These are phyloP conservation scores for Rhododendron ferrugineum DNA, from an alignment of 148 eudicot genomes.

Conservation along the genomic window DNA sequence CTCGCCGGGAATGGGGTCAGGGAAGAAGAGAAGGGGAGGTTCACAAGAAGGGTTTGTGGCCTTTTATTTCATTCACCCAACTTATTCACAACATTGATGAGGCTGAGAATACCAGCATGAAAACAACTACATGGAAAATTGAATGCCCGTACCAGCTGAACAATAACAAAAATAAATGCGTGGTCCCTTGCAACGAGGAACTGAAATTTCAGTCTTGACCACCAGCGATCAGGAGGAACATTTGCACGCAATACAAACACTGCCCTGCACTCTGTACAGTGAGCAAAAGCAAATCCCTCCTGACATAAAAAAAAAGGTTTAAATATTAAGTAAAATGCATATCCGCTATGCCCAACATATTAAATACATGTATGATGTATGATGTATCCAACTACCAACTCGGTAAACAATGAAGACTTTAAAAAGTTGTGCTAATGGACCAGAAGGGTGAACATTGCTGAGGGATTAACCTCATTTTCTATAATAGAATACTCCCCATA, in stretches of 20 bases:
- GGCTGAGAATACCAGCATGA: not conserved
- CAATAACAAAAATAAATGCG: constrained; percentile 75
- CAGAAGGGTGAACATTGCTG: not conserved
- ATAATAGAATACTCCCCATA: not conserved
- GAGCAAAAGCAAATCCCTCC: constrained; percentile 99
- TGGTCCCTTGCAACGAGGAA: constrained; percentile 98
- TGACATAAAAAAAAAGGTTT: constrained; percentile 21
- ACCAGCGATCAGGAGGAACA: constrained; percentile 97
- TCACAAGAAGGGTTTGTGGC: not conserved
- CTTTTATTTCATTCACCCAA: not conserved
- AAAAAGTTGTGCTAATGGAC: not conserved
- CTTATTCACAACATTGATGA: not conserved
- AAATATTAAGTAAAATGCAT: not conserved
- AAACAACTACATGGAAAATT: not conserved
- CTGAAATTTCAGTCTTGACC: constrained; percentile 95
- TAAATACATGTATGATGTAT: not conserved
- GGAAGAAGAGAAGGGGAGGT: not conserved
- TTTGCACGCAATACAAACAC: constrained; percentile 86
- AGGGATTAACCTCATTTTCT: not conserved
- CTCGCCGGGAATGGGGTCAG: not conserved
- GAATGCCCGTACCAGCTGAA: constrained; percentile 69
- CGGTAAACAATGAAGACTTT: not conserved
- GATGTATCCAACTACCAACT: not conserved
- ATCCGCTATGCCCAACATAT: not conserved
- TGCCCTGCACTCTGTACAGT: constrained; percentile 98